Conservation (phyloP, 2,329 filamentous ascomycete genomes). For the Setomelanomma holmii region DNA sequence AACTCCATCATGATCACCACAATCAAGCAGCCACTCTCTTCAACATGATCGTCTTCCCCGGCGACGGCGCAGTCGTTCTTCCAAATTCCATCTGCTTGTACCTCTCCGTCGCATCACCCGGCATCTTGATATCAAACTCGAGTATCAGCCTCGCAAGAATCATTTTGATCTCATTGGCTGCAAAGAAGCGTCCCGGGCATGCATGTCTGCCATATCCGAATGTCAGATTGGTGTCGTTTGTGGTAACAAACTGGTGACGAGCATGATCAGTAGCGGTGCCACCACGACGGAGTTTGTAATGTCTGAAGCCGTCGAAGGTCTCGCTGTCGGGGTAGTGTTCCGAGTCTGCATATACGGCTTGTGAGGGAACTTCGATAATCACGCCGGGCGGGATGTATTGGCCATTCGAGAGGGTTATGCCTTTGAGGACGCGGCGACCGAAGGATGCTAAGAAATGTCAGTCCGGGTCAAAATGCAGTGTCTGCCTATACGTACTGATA, state of each 20-base stretch:
- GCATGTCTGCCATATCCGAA: constrained; percentile 44
- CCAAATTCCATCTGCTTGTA: constrained; percentile 23
- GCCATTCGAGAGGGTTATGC: constrained; percentile 62
- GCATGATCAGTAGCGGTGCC: constrained; percentile 31
- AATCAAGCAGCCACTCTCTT: constrained; percentile 21
- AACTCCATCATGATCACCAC: too few species aligned
- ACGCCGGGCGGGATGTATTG: constrained; percentile 52
- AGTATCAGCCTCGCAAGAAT: constrained; percentile 35
- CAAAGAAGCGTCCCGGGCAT: constrained; percentile 45
- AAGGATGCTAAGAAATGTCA: constrained; percentile 49
- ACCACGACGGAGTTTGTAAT: constrained; percentile 36
- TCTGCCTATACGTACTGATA: constrained; percentile 22
- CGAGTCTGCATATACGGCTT: constrained; percentile 36
- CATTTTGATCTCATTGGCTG: constrained; percentile 44
- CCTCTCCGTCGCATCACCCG: constrained; percentile 21
- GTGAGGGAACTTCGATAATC: constrained; percentile 38
- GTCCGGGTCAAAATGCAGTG: not conserved
- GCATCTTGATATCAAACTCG: constrained; percentile 38
- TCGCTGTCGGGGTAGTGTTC: constrained; percentile 28
- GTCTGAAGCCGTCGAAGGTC: constrained; percentile 42
- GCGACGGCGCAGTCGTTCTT: constrained; percentile 14
- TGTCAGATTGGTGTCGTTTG: constrained; percentile 29
- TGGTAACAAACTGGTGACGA: constrained; percentile 41
- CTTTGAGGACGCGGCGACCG: constrained; percentile 58
- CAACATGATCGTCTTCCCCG: constrained; percentile 23